Conservation (phyloP, 176 grass and related monocot genomes). For the Juncus inflexus region DNA sequence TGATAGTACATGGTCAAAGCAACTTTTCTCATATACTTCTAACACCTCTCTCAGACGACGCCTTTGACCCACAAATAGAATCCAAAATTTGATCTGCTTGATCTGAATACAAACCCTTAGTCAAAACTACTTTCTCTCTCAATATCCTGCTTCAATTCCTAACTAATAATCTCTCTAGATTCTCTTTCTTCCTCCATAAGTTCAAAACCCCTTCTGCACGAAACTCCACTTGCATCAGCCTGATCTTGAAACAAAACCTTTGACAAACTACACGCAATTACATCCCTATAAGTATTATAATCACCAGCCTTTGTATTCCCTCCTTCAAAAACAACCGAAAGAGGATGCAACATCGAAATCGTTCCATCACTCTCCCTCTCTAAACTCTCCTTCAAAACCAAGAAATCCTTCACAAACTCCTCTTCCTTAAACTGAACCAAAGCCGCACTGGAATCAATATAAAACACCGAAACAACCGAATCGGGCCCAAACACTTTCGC, state of each 20-base stretch:
- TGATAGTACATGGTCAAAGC: no score
- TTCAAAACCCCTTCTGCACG: background rate
- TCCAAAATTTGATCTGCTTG: no score
- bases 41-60: no score
- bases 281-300: constrained; percentile 76
- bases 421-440: constrained; percentile 71
- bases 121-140: no score
- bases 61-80: no score
- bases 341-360: constrained; percentile 69
- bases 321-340: constrained; percentile 75
- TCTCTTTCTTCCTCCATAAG: background rate
- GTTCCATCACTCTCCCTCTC: constrained; percentile 43
- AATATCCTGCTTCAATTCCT: no score
- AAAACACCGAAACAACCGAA: constrained; percentile 55
- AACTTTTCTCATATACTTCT: no score
- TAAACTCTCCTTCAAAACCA: constrained; percentile 62
- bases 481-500: constrained; percentile 63
- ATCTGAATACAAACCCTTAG: no score
- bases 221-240: constrained; percentile 52
- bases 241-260: constrained; percentile 79
- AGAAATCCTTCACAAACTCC: constrained; percentile 65
- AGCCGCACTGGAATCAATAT: constrained; percentile 60
- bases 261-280: constrained; percentile 52
- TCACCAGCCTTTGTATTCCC: constrained; percentile 59
- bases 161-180: background rate